Evolutionary conservation across 805 yeast genomes (phyloP).

Genomic region (Starmerella vaccinii): DNA sequence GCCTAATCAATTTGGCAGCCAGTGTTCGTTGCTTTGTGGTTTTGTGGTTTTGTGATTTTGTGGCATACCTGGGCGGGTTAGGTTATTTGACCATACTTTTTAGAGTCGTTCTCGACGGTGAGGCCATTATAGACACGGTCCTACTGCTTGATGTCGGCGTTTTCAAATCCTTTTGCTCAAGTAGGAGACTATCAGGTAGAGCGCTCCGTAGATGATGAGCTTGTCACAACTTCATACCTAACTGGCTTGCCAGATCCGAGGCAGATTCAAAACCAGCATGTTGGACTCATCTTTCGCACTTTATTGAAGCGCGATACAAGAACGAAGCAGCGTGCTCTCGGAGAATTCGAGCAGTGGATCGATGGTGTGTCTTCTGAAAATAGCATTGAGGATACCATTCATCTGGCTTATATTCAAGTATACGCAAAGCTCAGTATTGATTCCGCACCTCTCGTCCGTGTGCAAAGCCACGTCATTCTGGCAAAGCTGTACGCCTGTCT

Average conservation of each 20-base stretch:
- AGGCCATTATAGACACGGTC: not conserved
- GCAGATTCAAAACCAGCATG: conserved; percentile 37
- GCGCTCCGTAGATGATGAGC: conserved; percentile 24
- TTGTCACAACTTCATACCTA: conserved; percentile 61
- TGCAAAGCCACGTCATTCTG: conserved; percentile 54
- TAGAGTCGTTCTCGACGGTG: not conserved
- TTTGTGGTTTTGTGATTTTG: not conserved
- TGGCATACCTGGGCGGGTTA: not conserved
- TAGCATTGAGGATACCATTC: conserved; percentile 43
- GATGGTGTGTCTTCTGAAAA: conserved; percentile 27
- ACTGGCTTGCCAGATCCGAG: conserved; percentile 69
- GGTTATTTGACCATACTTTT: not conserved
- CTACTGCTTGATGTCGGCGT: conserved; percentile 11
- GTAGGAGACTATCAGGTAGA: conserved; percentile 16
- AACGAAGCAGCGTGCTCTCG: conserved; percentile 74
- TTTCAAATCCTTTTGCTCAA: conserved; percentile 23
- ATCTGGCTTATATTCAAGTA: conserved; percentile 62
- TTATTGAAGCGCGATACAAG: conserved; percentile 66
- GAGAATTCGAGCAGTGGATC: conserved; percentile 36
- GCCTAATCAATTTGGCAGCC: not conserved
- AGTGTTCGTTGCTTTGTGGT: not conserved
- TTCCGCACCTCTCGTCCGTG: conserved; percentile 54
- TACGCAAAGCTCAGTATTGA: conserved; percentile 73
- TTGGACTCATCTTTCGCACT: conserved; percentile 62
- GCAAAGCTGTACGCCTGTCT: conserved; percentile 41